Evolutionary conservation across 345 rosid genomes (phyloP).

Genomic region (Eucalyptus cloeziana): DNA sequence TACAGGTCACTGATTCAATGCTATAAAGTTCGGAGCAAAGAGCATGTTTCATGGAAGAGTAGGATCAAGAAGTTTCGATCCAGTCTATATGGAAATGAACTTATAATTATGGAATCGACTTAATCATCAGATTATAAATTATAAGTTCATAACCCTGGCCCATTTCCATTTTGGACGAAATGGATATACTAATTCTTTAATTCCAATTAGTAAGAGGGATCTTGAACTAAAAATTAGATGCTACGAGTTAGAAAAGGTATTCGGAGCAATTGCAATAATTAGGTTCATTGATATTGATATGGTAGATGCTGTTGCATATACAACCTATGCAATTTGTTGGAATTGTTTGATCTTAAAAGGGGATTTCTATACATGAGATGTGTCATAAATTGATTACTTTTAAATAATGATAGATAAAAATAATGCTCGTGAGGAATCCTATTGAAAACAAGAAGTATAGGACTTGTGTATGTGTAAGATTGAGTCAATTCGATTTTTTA

Average conservation of each 20-base stretch:
- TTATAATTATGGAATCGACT: not conserved
- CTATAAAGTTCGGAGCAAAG: not conserved
- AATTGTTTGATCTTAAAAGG: no score
- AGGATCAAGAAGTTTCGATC: rapidly evolving
- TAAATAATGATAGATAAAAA: no score
- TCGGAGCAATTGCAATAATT: rapidly evolving
- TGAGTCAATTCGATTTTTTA: no score
- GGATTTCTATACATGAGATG: rapidly evolving
- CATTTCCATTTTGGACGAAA: not conserved
- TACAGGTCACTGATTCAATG: rapidly evolving
- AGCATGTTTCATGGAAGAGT: not conserved
- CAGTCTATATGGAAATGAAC: not conserved
- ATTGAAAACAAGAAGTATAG: no score
- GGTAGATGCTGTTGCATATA: not conserved
- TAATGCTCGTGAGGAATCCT: no score
- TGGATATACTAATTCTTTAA: no score
- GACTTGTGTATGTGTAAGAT: no score
- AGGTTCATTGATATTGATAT: not conserved
- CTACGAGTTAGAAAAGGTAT: not conserved
- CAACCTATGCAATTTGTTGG: not conserved
- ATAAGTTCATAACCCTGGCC: not conserved
- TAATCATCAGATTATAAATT: rapidly evolving
- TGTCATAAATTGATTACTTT: not conserved
- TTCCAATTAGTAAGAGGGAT: not conserved
- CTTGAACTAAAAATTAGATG: not conserved